Evolutionary conservation across 257 asterid genomes (phyloP), one percentile per base, ranked within the genome.

Genomic region (Eustoma russellianum): DNA sequence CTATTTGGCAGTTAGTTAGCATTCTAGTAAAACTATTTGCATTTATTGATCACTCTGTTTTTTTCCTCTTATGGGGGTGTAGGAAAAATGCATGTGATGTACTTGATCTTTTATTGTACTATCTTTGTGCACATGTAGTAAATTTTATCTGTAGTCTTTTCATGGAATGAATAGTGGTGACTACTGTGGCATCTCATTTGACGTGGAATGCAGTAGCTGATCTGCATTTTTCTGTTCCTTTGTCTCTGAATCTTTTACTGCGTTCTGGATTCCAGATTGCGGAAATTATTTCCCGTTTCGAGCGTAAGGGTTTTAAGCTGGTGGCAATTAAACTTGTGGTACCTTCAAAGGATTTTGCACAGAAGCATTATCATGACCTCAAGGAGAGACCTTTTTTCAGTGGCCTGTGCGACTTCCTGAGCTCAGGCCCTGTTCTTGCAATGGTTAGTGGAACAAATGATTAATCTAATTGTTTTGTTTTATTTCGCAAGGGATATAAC

Each of bases 351-450:
- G 89, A 68, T 41, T 92, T 92, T 47, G 95, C 97, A 46, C 17
- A 79, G 83, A 77, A 81, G 70, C 99, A 92, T 59, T 92, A 92
- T 52, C 97, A 92, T 33, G 97, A 92, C 81, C 95, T 92, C 68
- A 79, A 63, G 65, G 97, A 85, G 59, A 81, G 97, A 59, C 96
- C 99, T 49, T 92, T 92, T 88, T 92, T 88, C 55, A 70, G 72
- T 48, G 97, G 99, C 57, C 63, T 92, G 70, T 92, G 99, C 45
- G 94, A 92, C 69, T 88, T 92, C 87, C 92, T 92, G 48, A 85
- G 99, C 91, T 92, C 99, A 41, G 99, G 95, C 67, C 99, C 99
- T 55, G 99, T 92, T 53, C 16, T 92, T 60, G 97, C 94, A 76
- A 92, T 92, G 99, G 99, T 92, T 35, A 70, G 85, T 62, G 61